Conservation (phyloP, 2,329 filamentous ascomycete genomes). For the Trichophyton simii region DNA sequence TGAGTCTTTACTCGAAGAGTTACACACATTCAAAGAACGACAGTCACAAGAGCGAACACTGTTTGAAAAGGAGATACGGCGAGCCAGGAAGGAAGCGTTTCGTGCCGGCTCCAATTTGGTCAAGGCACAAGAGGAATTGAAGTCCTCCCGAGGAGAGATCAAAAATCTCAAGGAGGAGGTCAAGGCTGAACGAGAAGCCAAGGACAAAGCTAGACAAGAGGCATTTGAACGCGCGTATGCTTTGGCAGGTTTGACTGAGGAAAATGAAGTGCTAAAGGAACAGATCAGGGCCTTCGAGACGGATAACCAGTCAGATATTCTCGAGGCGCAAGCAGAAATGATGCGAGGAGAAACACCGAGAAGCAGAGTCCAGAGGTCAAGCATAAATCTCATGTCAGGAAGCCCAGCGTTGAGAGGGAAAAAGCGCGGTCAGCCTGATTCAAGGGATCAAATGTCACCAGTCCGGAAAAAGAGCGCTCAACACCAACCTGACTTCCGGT, state of each 20-base stretch:
- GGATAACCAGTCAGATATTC: conserved; percentile 22
- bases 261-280: conserved; percentile 33
- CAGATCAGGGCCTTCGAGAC: conserved; percentile 29
- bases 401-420: conserved; percentile 23
- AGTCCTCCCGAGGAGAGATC: conserved; percentile 32
- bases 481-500: conserved; percentile 8
- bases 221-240: conserved; percentile 37
- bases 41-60: conserved; percentile 36
- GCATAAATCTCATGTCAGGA: conserved; percentile 24
- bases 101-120: conserved; percentile 43
- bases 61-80: conserved; percentile 46
- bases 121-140: conserved; percentile 42
- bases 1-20: conserved; percentile 39
- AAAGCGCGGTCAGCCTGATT: conserved; percentile 17
- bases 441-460: conserved; percentile 7
- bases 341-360: conserved; percentile 11
- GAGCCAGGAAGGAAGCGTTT: conserved; percentile 45
- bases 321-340: conserved; percentile 24
- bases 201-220: conserved; percentile 35
- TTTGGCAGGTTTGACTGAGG: conserved; percentile 34
- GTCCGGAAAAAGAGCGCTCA: conserved; percentile 8
- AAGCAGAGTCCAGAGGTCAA: conserved; percentile 19
- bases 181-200: conserved; percentile 36
- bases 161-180: conserved; percentile 43
- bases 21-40: conserved; percentile 40